Percentiles rank a stretch among this genome's conserved stretches.
phyloP scores from a whole-genome alignment of 1,139 yeast species.

The Hyphopichia wangnamkhiaoensis region DNA sequence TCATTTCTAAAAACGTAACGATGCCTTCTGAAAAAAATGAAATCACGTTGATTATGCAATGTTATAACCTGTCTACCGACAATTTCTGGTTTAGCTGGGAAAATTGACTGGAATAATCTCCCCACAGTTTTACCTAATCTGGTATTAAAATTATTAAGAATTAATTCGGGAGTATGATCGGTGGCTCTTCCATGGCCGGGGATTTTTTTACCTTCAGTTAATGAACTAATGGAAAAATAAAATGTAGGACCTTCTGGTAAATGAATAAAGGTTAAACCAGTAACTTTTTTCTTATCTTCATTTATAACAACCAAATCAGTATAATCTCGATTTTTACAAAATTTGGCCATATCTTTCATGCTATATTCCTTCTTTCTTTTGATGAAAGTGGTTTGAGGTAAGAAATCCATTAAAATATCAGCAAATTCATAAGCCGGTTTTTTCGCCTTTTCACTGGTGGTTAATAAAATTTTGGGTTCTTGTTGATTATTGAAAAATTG shows the following conservation, averaged over 20 bases:
- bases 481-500: constrained; percentile 59
- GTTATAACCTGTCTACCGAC: constrained; percentile 96
- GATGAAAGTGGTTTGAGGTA: constrained; percentile 84
- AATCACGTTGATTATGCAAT: constrained; percentile 93
- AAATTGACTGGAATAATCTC: constrained; percentile 82
- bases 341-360: constrained; percentile 83
- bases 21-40: constrained; percentile 91
- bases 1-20: constrained; percentile 87
- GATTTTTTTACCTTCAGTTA: constrained; percentile 72
- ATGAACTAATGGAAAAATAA: constrained; percentile 83
- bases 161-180: constrained; percentile 85
- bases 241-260: constrained; percentile 94
- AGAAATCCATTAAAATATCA: constrained; percentile 76
- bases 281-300: constrained; percentile 90
- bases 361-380: constrained; percentile 82
- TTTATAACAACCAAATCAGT: constrained; percentile 87
- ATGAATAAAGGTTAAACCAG: constrained; percentile 89
- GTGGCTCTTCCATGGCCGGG: constrained; percentile 90
- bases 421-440: constrained; percentile 91
- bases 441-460: constrained; percentile 85
- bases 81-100: constrained; percentile 91
- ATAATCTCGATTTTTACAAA: constrained; percentile 77
- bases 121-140: constrained; percentile 93
- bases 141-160: constrained; percentile 88
- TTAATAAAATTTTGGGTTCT: constrained; percentile 80